Percentiles rank a stretch among this genome's conserved stretches.
Evolutionary conservation across 163 green algal species (phyloP).

Genomic region (Chlamydomonas reinhardtii): DNA sequence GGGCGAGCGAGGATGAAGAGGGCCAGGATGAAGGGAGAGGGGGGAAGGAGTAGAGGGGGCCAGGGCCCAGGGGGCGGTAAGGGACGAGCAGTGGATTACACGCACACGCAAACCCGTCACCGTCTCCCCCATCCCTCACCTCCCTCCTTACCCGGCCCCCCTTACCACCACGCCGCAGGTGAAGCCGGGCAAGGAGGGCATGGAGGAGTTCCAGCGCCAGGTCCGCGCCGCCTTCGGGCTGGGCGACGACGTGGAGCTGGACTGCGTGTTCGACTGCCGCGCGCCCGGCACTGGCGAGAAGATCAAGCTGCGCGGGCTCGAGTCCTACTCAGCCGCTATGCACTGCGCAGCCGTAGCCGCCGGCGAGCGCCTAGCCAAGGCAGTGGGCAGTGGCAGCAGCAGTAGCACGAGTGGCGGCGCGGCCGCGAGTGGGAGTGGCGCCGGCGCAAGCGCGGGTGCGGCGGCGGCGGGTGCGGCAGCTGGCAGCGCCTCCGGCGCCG

Average conservation of each 20-base stretch:
- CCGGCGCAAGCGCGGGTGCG: neutral
- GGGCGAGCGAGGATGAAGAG: too few species aligned
- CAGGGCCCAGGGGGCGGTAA: too few species aligned
- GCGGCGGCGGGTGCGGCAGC: neutral
- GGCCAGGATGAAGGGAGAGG: too few species aligned
- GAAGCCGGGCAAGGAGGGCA: slow-evolving; percentile 34
- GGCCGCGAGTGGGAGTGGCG: neutral
- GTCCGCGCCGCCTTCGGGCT: slow-evolving; percentile 33
- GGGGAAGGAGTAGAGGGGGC: too few species aligned
- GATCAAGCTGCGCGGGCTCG: slow-evolving; percentile 45
- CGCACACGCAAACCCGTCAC: too few species aligned
- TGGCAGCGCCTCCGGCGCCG: neutral
- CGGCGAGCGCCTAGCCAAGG: slow-evolving; percentile 42
- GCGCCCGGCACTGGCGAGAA: slow-evolving; percentile 40
- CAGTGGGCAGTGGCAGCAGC: neutral
- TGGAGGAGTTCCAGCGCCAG: slow-evolving; percentile 40
- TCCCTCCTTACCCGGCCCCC: too few species aligned
- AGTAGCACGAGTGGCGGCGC: neutral
- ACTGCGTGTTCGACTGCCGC: slow-evolving; percentile 49
- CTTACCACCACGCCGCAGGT: neutral
- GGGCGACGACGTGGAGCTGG: slow-evolving; percentile 41
- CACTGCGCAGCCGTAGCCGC: slow-evolving; percentile 43
- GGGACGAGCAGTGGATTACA: too few species aligned
- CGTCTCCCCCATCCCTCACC: too few species aligned
- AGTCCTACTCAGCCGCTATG: slow-evolving; percentile 43